These are phyloP conservation scores for Tricholoma flavovirens DNA, from an alignment of 768 basidiomycete species.

Conservation along the genomic window DNA sequence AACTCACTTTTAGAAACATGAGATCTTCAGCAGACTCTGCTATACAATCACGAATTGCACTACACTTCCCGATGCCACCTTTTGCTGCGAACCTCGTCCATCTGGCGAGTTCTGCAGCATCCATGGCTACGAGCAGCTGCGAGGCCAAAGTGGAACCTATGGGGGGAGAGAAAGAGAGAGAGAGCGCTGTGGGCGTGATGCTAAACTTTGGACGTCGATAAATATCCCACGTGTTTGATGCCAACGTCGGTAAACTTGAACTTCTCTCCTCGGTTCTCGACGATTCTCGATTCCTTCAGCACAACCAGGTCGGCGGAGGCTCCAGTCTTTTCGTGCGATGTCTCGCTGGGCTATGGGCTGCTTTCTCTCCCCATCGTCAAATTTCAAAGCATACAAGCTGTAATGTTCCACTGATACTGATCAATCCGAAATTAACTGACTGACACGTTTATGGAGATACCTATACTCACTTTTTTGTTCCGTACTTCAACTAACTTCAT, in stretches of 20 bases:
- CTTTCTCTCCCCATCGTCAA: too few relatives aligned
- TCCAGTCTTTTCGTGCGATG: too few relatives aligned
- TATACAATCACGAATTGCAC: slow-evolving; percentile 67
- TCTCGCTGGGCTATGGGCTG: too few relatives aligned
- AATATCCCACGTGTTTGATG: background rate
- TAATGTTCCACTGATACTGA: too few relatives aligned
- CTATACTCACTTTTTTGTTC: too few relatives aligned
- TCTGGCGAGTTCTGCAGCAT: slow-evolving; percentile 63
- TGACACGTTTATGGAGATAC: too few relatives aligned
- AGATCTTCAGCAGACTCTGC: slow-evolving; percentile 70
- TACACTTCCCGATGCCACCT: slow-evolving; percentile 80
- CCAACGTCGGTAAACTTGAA: background rate
- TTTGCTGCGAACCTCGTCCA: slow-evolving; percentile 85
- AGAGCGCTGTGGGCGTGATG: background rate
- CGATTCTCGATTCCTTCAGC: too few relatives aligned
- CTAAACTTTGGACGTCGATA: background rate
- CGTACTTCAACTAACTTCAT: too few relatives aligned
- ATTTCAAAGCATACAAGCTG: too few relatives aligned
- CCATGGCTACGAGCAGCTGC: slow-evolving; percentile 38
- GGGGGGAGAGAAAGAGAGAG: background rate
- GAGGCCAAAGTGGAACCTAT: background rate
- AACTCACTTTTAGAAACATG: slow-evolving; percentile 77
- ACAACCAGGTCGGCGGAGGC: too few relatives aligned
- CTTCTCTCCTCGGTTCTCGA: too few relatives aligned
- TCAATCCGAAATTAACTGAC: too few relatives aligned